Percentiles rank a stretch among this genome's conserved stretches.
These are phyloP conservation scores for Gonium pectorale DNA, from an alignment of 139 green algal species.

Conservation along the genomic window DNA sequence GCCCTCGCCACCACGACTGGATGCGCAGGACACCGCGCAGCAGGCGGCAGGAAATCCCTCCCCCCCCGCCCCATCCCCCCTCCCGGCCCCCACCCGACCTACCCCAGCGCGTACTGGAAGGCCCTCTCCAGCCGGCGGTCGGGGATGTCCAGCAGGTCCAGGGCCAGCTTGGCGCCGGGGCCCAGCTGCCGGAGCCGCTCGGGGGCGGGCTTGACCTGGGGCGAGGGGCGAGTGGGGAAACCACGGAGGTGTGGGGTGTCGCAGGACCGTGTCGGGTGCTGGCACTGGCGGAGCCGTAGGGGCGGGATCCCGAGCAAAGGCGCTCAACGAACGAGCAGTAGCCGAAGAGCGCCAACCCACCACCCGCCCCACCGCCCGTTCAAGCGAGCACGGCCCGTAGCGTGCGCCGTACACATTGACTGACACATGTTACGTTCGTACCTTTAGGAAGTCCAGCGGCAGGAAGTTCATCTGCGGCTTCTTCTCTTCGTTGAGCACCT, in stretches of 20 bases:
- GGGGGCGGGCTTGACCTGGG: slow-evolving; percentile 71
- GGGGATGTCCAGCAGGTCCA: slow-evolving; percentile 84
- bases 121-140: slow-evolving; percentile 74
- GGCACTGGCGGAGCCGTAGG: no score
- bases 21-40: no score
- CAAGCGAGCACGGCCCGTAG: no score
- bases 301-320: no score
- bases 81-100: neutral
- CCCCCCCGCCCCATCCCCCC: neutral
- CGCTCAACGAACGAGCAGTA: no score
- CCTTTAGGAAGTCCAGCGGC: slow-evolving; percentile 78
- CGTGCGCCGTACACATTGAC: no score
- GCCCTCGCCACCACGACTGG: no score
- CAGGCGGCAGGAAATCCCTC: no score
- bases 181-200: slow-evolving; percentile 84
- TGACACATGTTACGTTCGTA: no score
- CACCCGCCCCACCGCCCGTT: no score
- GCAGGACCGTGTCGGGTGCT: neutral
- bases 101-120: slow-evolving; percentile 82
- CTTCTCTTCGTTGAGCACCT: slow-evolving; percentile 78
- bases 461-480: slow-evolving; percentile 91
- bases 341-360: no score
- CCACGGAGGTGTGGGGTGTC: slow-evolving; percentile 58
- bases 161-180: slow-evolving; percentile 69
- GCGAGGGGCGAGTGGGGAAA: slow-evolving; percentile 80